Evolutionary conservation across 1,284 basidiomycete genomes (phyloP).

Genomic region (Pseudozyma sp.): DNA sequence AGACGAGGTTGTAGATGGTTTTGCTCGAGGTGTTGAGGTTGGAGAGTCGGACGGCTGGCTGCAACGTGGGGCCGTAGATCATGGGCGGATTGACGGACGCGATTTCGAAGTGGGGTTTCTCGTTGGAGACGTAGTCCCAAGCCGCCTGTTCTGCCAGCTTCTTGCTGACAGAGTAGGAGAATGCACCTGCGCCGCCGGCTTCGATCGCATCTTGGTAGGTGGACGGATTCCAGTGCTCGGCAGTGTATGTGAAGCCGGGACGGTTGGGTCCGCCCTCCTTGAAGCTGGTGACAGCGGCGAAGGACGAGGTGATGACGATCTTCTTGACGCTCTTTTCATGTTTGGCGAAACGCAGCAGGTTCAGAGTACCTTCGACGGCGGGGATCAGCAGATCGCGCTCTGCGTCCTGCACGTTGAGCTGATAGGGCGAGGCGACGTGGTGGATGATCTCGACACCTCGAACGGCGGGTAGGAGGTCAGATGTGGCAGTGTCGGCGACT

Average conservation of each 20-base stretch:
- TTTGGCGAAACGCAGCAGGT: slow-evolving; percentile 61
- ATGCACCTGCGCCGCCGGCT: slow-evolving; percentile 52
- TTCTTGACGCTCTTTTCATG: slow-evolving; percentile 55
- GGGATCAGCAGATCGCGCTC: slow-evolving; percentile 67
- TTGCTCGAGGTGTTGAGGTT: slow-evolving; percentile 62
- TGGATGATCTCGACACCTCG: slow-evolving; percentile 56
- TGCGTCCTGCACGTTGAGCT: slow-evolving; percentile 62
- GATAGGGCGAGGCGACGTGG: slow-evolving; percentile 59
- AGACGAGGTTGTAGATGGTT: slow-evolving; percentile 62
- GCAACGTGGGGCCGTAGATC: slow-evolving; percentile 59
- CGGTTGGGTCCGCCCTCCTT: slow-evolving; percentile 59
- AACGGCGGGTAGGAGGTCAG: slow-evolving; percentile 65
- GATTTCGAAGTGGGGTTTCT: slow-evolving; percentile 48
- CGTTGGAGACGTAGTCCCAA: slow-evolving; percentile 57
- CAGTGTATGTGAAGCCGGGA: slow-evolving; percentile 55
- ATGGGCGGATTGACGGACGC: slow-evolving; percentile 61
- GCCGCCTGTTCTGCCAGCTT: slow-evolving; percentile 64
- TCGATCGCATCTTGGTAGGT: slow-evolving; percentile 55
- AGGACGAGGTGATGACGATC: slow-evolving; percentile 64
- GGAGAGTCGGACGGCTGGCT: slow-evolving; percentile 44
- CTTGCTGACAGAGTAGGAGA: slow-evolving; percentile 61
- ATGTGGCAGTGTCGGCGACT: slow-evolving; percentile 66
- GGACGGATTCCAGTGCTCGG: slow-evolving; percentile 58
- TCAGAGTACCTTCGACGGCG: slow-evolving; percentile 68
- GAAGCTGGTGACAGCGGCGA: slow-evolving; percentile 61